Evolutionary conservation across 2,329 filamentous ascomycete species (phyloP).

Genomic region (Thelonectria olida): DNA sequence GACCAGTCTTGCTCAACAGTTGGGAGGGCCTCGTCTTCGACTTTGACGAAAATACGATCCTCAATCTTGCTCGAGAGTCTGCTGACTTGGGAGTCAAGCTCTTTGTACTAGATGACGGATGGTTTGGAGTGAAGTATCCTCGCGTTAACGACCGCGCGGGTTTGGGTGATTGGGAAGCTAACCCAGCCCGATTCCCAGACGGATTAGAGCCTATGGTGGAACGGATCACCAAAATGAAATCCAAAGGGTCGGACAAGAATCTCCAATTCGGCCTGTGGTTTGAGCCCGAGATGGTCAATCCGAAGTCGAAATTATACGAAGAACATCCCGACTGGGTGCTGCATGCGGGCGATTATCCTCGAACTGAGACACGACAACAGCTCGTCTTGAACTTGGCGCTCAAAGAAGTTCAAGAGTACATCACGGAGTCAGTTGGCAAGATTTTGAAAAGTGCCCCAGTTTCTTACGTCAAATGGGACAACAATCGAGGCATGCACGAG

Average conservation of each 20-base stretch:
- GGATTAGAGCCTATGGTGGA: conserved; percentile 62
- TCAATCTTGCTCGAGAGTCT: conserved; percentile 63
- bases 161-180: conserved; percentile 71
- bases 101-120: conserved; percentile 73
- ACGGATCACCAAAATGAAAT: conserved; percentile 59
- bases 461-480: conserved; percentile 74
- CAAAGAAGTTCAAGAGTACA: conserved; percentile 69
- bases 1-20: conserved; percentile 69
- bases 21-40: conserved; percentile 72
- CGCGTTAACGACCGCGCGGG: conserved; percentile 65
- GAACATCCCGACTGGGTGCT: conserved; percentile 72
- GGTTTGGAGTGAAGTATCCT: conserved; percentile 70
- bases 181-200: conserved; percentile 66
- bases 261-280: conserved; percentile 73
- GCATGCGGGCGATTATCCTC: conserved; percentile 63
- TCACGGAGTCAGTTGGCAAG: conserved; percentile 63
- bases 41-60: conserved; percentile 65
- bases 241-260: conserved; percentile 54
- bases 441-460: conserved; percentile 64
- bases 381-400: conserved; percentile 70
- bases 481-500: conserved; percentile 73
- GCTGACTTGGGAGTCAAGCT: conserved; percentile 67
- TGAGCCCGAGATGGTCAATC: conserved; percentile 74
- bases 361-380: conserved; percentile 65
- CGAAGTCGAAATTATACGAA: conserved; percentile 67